phyloP scores from a whole-genome alignment of 495 filamentous ascomycete species.

The Daldinia childiae region DNA sequence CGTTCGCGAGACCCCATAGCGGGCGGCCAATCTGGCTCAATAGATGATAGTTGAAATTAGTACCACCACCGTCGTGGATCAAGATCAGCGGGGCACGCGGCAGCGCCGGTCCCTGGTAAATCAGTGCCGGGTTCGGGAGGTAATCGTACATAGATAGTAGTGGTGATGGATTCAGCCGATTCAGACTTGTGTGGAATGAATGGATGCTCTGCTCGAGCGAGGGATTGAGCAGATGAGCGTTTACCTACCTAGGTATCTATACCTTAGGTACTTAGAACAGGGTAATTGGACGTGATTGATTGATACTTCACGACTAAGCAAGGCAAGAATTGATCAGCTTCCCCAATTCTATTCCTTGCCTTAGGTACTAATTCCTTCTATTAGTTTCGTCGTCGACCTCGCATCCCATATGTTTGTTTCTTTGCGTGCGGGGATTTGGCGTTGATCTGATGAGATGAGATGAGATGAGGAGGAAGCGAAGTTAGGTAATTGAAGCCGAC shows the following conservation, averaged over 20 bases:
- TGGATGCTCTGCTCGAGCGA: too few species aligned
- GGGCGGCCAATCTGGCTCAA: slow-evolving; percentile 45
- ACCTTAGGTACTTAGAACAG: not conserved
- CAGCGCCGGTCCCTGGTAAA: slow-evolving; percentile 34
- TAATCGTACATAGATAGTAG: slow-evolving; percentile 24
- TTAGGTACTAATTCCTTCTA: not conserved
- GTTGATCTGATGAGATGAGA: not conserved
- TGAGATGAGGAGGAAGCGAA: not conserved
- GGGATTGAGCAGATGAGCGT: not conserved
- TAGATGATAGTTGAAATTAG: slow-evolving; percentile 49
- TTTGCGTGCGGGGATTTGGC: not conserved
- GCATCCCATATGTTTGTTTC: not conserved
- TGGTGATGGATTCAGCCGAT: not conserved
- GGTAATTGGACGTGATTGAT: not conserved
- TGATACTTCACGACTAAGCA: not conserved
- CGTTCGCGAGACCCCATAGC: slow-evolving; percentile 51
- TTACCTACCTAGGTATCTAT: not conserved
- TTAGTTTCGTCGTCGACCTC: not conserved
- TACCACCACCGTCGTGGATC: slow-evolving; percentile 53
- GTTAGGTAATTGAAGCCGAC: too few species aligned
- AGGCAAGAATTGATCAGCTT: not conserved
- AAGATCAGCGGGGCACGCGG: slow-evolving; percentile 46
- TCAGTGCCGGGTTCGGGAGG: slow-evolving; percentile 39
- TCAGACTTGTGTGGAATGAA: not conserved
- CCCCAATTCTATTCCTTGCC: not conserved